These are phyloP conservation scores for Pseudotulostoma volvatum DNA, from an alignment of 495 filamentous ascomycete genomes.

Conservation along the genomic window DNA sequence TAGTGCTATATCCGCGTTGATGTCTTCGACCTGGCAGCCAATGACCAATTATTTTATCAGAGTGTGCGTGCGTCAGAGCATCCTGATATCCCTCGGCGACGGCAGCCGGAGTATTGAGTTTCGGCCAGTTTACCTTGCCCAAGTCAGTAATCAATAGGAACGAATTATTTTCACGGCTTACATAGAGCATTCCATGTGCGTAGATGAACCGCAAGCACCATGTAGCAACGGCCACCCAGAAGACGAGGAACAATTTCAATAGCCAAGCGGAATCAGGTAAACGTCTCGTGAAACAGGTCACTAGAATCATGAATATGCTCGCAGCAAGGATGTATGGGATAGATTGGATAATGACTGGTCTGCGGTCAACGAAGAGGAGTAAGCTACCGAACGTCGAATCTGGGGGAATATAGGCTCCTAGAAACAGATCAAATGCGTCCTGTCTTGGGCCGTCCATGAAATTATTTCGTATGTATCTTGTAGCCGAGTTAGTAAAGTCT, in stretches of 20 bases:
- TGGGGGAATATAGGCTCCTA: slow-evolving; percentile 65
- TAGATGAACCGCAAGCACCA: slow-evolving; percentile 63
- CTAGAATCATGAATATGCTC: slow-evolving; percentile 69
- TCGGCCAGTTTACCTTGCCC: slow-evolving; percentile 92
- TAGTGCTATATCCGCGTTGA: slow-evolving; percentile 62
- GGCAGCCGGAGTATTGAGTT: slow-evolving; percentile 71
- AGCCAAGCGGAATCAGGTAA: slow-evolving; percentile 57
- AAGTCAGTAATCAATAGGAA: not conserved
- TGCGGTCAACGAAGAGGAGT: slow-evolving; percentile 66
- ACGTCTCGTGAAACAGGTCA: slow-evolving; percentile 56
- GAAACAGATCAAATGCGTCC: slow-evolving; percentile 87
- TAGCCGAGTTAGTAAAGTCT: slow-evolving; percentile 68
- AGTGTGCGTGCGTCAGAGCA: slow-evolving; percentile 54
- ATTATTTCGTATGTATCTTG: slow-evolving; percentile 77
- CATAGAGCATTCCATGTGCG: slow-evolving; percentile 77
- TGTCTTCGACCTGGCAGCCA: slow-evolving; percentile 46
- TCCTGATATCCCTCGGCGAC: slow-evolving; percentile 82
- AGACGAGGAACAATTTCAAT: slow-evolving; percentile 56
- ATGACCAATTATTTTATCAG: slow-evolving; percentile 59
- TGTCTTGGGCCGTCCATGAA: slow-evolving; percentile 85
- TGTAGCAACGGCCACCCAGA: slow-evolving; percentile 50
- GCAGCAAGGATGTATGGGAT: slow-evolving; percentile 82
- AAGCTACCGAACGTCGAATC: slow-evolving; percentile 43
- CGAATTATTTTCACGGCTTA: slow-evolving; percentile 33
- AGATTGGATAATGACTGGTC: slow-evolving; percentile 72